A percentile compares a stretch with the other conserved stretches of the same genome.
Conservation (phyloP, 2,329 filamentous ascomycete genomes). For the Pyrenochaeta sp. region DNA sequence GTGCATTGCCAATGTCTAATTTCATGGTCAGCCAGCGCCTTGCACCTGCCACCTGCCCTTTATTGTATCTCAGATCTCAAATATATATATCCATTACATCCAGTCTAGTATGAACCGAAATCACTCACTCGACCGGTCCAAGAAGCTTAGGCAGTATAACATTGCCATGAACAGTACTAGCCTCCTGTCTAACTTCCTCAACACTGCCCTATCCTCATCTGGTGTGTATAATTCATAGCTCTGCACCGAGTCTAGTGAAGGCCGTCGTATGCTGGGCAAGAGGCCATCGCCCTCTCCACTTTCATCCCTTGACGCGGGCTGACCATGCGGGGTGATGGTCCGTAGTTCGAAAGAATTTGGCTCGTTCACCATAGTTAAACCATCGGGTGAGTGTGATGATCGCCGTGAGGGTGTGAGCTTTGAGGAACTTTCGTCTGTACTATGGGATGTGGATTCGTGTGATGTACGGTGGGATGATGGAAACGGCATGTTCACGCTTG, state of each 20-base stretch:
- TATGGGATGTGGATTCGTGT: constrained; percentile 24
- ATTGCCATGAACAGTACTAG: constrained; percentile 83
- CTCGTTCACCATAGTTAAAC: constrained; percentile 14
- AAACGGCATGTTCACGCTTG: constrained; percentile 15
- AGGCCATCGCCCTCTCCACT: constrained; percentile 39
- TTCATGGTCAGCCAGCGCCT: constrained; percentile 7
- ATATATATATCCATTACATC: constrained; percentile 1
- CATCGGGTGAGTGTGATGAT: constrained; percentile 24
- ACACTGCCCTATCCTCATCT: constrained; percentile 76
- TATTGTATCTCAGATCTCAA: constrained; percentile 33
- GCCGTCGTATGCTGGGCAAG: constrained; percentile 23
- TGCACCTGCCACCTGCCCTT: neutral
- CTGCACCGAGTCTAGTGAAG: constrained; percentile 42
- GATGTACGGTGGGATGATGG: constrained; percentile 19
- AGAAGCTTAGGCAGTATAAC: constrained; percentile 83
- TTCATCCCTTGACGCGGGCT: constrained; percentile 11
- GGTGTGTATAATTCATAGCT: constrained; percentile 64
- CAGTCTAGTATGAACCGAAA: constrained; percentile 7
- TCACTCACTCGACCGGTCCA: constrained; percentile 80
- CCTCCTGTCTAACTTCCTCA: constrained; percentile 77
- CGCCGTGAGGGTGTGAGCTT: constrained; percentile 33
- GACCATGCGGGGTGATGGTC: constrained; percentile 23
- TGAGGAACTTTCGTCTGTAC: constrained; percentile 29
- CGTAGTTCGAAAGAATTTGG: constrained; percentile 37
- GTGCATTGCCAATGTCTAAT: constrained; percentile 69